Evolutionary conservation across 345 rosid species (phyloP).

Genomic region (Microcos paniculata): DNA sequence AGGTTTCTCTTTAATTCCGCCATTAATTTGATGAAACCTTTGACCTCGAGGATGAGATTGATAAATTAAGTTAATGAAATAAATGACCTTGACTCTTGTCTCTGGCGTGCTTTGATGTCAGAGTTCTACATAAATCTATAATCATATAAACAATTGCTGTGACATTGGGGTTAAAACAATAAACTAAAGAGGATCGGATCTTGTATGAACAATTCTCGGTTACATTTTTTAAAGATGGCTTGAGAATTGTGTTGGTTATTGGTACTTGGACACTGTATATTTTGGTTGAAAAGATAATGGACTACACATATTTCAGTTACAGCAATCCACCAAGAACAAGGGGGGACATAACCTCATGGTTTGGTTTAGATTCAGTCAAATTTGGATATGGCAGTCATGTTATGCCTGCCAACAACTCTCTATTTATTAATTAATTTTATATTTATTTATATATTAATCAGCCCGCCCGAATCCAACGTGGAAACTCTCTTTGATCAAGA

Average conservation of each 20-base stretch:
- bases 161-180: neutral
- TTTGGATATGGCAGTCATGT: constrained; percentile 12
- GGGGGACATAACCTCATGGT: constrained; percentile 1
- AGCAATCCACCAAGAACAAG: neutral
- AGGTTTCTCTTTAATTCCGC: neutral
- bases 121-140: too few relatives aligned
- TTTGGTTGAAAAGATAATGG: neutral
- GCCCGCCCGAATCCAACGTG: constrained; percentile 13
- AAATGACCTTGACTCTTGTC: neutral
- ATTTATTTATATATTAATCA: neutral
- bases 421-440: too few relatives aligned
- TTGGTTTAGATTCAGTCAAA: constrained; percentile 8
- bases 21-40: neutral
- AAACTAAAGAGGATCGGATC: constrained; percentile 15
- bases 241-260: neutral
- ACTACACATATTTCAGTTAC: neutral
- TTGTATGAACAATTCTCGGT: neutral
- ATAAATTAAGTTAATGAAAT: neutral
- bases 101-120: neutral
- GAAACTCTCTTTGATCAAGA: constrained; percentile 12
- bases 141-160: neutral
- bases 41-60: neutral
- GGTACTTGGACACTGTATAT: constrained; percentile 11
- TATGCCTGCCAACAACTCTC: neutral
- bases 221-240: neutral